Evolutionary conservation across 1,139 yeast genomes (phyloP), one percentile per base, ranked within the genome.

Genomic region (Spencermartinsiella ligniputridi): DNA sequence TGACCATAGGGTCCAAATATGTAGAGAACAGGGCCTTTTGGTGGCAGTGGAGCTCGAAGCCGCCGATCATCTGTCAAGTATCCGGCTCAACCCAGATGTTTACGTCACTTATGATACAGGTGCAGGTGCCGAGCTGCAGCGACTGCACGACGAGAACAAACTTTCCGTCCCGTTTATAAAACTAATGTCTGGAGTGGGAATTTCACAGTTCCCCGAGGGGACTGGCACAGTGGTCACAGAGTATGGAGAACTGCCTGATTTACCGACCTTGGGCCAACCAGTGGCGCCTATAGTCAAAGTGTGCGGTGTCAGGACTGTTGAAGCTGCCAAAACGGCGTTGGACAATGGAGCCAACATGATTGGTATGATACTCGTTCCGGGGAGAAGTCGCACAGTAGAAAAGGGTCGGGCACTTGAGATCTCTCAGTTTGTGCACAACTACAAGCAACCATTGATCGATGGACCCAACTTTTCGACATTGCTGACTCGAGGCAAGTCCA

Each of bases 321-420:
- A 79, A 38, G 87, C 88, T 0, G 97, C 97, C 0, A 52, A 66
- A 27, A 61, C 59, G 2, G 97, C 97, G 0, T 67, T 88, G 0
- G 77, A 74, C 0, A 56, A 71, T 12, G 95, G 94, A 0, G 90
- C 97, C 0, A 78, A 84, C 53, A 64, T 88, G 42, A 57, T 92
- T 3, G 98, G 98, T 1, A 78, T 87, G 61, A 92, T 92, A 35
- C 62, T 92, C 58, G 97, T 88, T 1, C 97, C 97, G 0, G 76
- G 77, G 27, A 70, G 96, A 48, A 74, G 76, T 32, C 74, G 98
- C 42, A 86, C 96, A 0, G 75, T 88, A 1, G 75, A 76, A 13
- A 58, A 63, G 0, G 71, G 63, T 0, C 70, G 67, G 2, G 97
- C 95, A 0, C 60, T 58, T 40, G 61, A 65, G 27, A 83, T 92